Conservation (phyloP, 2,329 filamentous ascomycete species). For the Arthrobotrys musiformis region DNA sequence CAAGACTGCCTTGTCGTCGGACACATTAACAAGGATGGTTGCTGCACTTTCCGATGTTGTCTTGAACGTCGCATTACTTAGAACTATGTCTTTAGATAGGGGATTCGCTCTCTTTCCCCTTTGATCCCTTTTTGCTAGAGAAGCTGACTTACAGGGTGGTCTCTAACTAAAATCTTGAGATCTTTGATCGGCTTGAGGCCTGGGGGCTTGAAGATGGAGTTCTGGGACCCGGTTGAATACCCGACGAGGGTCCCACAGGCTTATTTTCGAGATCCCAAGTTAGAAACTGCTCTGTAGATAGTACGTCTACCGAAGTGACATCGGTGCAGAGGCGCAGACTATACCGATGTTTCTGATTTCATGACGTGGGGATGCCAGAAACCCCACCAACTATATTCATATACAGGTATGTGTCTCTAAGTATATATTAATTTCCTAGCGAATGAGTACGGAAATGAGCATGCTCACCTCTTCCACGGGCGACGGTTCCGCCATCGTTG, state of each 20-base stretch:
- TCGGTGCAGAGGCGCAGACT: conserved; percentile 52
- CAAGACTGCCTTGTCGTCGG: conserved; percentile 79
- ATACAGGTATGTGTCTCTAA: too few relatives aligned
- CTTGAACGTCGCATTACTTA: conserved; percentile 14
- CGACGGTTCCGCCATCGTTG: conserved; percentile 34
- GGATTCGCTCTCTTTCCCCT: too few relatives aligned
- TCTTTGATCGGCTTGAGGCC: conserved; percentile 83
- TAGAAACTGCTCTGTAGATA: conserved; percentile 3
- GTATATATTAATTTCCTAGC: too few relatives aligned
- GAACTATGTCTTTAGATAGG: not conserved
- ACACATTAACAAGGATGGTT: conserved; percentile 88
- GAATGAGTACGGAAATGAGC: not conserved
- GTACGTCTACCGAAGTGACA: not conserved
- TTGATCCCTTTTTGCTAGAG: too few relatives aligned
- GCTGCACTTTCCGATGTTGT: conserved; percentile 74
- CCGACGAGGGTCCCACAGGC: conserved; percentile 78
- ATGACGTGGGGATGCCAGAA: conserved; percentile 90
- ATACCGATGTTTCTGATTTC: conserved; percentile 84
- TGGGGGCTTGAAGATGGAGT: conserved; percentile 83
- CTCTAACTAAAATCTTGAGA: conserved; percentile 84
- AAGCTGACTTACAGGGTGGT: conserved; percentile 75
- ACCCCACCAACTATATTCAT: conserved; percentile 92
- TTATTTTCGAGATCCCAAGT: conserved; percentile 57
- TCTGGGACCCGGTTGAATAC: conserved; percentile 78
- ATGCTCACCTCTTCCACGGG: conserved; percentile 46